Conservation (phyloP, 345 rosid species). For the Rhodamnia argentea region DNA sequence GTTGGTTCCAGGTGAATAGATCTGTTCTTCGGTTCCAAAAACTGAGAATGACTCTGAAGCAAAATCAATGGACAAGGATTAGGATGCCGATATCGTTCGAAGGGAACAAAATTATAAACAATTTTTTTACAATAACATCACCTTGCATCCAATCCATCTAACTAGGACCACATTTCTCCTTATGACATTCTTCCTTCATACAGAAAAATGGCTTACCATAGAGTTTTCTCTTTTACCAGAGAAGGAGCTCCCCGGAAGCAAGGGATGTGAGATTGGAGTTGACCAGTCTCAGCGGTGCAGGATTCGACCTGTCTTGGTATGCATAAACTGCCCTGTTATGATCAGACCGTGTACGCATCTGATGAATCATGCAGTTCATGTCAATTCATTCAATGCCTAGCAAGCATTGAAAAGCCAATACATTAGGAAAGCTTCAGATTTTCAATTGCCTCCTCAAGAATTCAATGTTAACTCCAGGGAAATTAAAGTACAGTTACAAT, state of each 20-base stretch:
- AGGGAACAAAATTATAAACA: too few species aligned
- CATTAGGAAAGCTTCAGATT: background rate
- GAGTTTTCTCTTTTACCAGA: background rate
- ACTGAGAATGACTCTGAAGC: too few species aligned
- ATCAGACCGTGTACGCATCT: background rate
- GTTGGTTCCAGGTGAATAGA: too few species aligned
- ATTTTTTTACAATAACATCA: too few species aligned
- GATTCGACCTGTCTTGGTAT: background rate
- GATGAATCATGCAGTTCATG: background rate
- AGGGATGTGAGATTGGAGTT: background rate
- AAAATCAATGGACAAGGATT: too few species aligned
- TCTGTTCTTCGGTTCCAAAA: too few species aligned
- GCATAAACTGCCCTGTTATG: background rate
- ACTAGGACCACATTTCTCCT: too few species aligned
- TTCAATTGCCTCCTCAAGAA: background rate
- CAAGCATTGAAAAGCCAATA: background rate
- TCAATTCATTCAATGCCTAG: background rate
- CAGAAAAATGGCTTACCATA: background rate
- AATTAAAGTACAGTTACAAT: background rate
- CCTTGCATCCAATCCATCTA: too few species aligned
- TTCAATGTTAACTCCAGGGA: background rate
- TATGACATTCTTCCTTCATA: too few species aligned
- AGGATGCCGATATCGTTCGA: too few species aligned
- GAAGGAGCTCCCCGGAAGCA: background rate
- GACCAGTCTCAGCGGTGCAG: background rate